phyloP scores from a whole-genome alignment of 176 grass and related monocot species.

The Ensete glaucum region DNA sequence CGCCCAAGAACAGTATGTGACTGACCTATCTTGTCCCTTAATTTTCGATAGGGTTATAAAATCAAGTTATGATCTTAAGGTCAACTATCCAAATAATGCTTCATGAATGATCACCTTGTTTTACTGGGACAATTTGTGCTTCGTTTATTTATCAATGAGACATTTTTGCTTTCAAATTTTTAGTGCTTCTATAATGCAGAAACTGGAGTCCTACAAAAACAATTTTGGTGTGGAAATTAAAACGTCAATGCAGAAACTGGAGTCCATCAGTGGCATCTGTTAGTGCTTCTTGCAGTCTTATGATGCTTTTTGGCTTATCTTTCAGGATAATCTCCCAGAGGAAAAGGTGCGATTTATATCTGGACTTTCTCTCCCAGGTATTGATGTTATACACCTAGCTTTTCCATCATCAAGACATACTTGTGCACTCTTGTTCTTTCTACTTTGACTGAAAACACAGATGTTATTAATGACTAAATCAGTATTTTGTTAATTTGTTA shows the following conservation, averaged over 20 bases:
- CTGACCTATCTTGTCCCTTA: no score
- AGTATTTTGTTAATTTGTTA: no score
- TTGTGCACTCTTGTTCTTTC: not conserved
- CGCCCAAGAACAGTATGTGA: not conserved
- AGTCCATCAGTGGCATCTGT: not conserved
- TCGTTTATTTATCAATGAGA: no score
- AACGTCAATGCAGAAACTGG: not conserved
- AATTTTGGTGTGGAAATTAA: not conserved
- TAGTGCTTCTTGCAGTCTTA: not conserved
- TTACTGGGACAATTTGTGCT: no score
- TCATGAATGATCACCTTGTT: no score
- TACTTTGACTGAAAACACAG: not conserved
- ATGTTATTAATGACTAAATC: not conserved
- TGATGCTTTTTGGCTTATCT: slow-evolving; percentile 8
- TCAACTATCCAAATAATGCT: no score
- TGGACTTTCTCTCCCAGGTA: slow-evolving; percentile 95
- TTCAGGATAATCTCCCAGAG: slow-evolving; percentile 64
- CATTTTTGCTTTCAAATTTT: no score
- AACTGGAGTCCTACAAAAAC: no score
- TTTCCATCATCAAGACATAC: not conserved
- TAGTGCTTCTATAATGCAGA: no score
- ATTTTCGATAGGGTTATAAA: no score
- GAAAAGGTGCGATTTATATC: slow-evolving; percentile 75
- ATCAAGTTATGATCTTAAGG: no score
- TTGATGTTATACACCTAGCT: slow-evolving; percentile 5